Base-by-base conservation (phyloP, 129 eudicot species). In the Saussurea involucrata region DNA sequence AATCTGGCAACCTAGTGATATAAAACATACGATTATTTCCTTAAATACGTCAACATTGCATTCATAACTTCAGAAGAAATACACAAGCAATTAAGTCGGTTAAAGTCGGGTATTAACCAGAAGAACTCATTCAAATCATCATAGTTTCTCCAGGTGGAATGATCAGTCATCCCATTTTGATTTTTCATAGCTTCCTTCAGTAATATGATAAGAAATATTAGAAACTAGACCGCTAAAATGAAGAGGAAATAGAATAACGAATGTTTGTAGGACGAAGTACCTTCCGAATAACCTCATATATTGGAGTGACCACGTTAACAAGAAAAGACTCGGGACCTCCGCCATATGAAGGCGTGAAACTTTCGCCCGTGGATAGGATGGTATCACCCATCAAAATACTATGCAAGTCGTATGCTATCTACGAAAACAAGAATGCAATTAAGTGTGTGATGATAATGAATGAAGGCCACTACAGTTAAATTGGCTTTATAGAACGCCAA, bases 141-240 rank as follows among this genome's bases (percentile, higher is more conserved):
- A 70, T 95, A 95, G 77, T 95, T 95, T 90, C 99, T 92, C 99
- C 99, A 95, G 6, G 86, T 83, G 20, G 99, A 92, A 87, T 95
- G 94, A 76, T 95, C 96, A 28, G 97, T 81, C 66, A 89, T 92
- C 65, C 97, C 99, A 60, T 89, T 85, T 77, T 84, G 81, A 85
- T 85, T 95, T 80, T 95, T 90, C 88, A 78, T 74, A 78, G 97
- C 97, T 92, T 95, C 99, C 99, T 95, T 83, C 86, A 87, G 78
- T 92, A 72, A 33, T 72, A 77, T 69, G 66, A 25, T 37, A 58
- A 46, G 17, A 65, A 71, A 80, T 42, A 36, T 82, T 53, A 83
- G 86, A 73, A 81, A 67, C 68, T 44, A 77, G 69, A 70, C 44
- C 20, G 1, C 71, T 71, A 34, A 53, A 40, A 21, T 53, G 21